phyloP scores from a whole-genome alignment of 2,329 filamentous ascomycete species.

The Paraphoma chrysanthemicola region DNA sequence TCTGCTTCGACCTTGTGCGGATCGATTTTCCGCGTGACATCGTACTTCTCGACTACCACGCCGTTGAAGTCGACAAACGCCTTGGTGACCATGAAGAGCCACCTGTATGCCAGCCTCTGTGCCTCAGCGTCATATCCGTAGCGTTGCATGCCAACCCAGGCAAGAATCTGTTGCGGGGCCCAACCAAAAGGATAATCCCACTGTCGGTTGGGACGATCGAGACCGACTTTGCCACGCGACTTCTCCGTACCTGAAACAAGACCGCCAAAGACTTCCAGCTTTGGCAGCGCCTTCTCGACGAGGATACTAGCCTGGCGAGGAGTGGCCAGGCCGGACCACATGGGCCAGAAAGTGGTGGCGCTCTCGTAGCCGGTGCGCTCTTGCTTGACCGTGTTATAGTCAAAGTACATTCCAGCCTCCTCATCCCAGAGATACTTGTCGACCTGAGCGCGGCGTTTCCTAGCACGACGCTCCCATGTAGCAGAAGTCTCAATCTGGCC shows the following conservation, averaged over 20 bases:
- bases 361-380: slow-evolving; percentile 85
- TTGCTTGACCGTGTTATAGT: slow-evolving; percentile 88
- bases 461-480: slow-evolving; percentile 87
- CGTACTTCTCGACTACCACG: slow-evolving; percentile 98
- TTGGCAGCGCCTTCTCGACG: slow-evolving; percentile 81
- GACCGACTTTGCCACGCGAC: slow-evolving; percentile 79
- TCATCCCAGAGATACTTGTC: slow-evolving; percentile 96
- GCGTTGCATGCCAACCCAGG: slow-evolving; percentile 89
- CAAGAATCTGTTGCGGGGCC: slow-evolving; percentile 98
- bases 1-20: slow-evolving; percentile 95
- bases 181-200: slow-evolving; percentile 99
- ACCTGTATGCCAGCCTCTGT: slow-evolving; percentile 90
- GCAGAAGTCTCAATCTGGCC: slow-evolving; percentile 82
- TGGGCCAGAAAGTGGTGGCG: slow-evolving; percentile 94
- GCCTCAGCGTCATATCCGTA: slow-evolving; percentile 93
- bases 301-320: slow-evolving; percentile 86
- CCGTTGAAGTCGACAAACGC: slow-evolving; percentile 99
- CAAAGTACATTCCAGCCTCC: slow-evolving; percentile 93
- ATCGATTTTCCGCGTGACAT: slow-evolving; percentile 88
- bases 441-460: slow-evolving; percentile 81
- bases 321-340: slow-evolving; percentile 91
- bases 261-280: slow-evolving; percentile 87
- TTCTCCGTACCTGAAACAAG: slow-evolving; percentile 88
- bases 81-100: slow-evolving; percentile 98
- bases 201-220: slow-evolving; percentile 90